phyloP scores from a whole-genome alignment of 805 yeast genomes.

The Candida glaebosa region DNA sequence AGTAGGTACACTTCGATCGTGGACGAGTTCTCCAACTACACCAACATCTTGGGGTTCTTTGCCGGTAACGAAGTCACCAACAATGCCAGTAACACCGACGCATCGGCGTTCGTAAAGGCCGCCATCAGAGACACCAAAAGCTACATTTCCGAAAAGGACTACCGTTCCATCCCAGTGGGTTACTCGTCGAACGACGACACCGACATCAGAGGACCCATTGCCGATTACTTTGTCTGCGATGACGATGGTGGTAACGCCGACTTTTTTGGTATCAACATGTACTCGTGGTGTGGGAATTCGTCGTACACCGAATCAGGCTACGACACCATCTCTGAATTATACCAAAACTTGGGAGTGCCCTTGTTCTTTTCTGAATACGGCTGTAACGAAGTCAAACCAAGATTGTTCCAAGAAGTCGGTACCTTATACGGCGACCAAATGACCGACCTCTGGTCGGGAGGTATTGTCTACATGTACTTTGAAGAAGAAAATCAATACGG shows the following conservation, averaged over 20 bases:
- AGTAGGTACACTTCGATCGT: constrained; percentile 68
- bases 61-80: constrained; percentile 87
- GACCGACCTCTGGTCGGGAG: constrained; percentile 89
- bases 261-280: constrained; percentile 86
- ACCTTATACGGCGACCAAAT: constrained; percentile 61
- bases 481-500: constrained; percentile 76
- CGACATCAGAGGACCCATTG: constrained; percentile 60
- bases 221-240: constrained; percentile 79
- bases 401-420: constrained; percentile 69
- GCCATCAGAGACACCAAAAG: constrained; percentile 75
- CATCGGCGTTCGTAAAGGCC: constrained; percentile 81
- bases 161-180: constrained; percentile 75
- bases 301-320: constrained; percentile 62
- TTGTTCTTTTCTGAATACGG: constrained; percentile 82
- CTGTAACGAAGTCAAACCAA: constrained; percentile 67
- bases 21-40: constrained; percentile 64
- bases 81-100: constrained; percentile 59
- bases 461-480: constrained; percentile 84
- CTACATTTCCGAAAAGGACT: constrained; percentile 56
- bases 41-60: constrained; percentile 76
- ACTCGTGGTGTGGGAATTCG: constrained; percentile 81
- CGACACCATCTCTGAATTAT: constrained; percentile 58
- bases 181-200: constrained; percentile 78
- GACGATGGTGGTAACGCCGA: constrained; percentile 61
- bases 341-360: constrained; percentile 65